Conservation (phyloP, 371 early-diverging fungal species). For the Homolaphlyctis polyrhiza region DNA sequence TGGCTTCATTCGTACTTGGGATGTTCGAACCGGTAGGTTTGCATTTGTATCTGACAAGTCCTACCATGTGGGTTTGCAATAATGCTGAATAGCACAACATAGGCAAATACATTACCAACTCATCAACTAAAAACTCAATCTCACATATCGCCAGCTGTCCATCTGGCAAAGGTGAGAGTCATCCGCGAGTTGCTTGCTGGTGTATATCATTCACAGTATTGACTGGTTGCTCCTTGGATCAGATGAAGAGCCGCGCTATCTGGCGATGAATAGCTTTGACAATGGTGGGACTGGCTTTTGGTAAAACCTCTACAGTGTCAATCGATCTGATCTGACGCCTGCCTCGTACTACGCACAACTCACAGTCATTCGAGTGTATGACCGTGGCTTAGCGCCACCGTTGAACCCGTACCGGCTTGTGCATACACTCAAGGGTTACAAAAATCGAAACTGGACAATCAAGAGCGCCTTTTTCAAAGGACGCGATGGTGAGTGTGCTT, state of each 20-base stretch:
- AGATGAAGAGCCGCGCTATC: constrained; percentile 73
- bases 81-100: neutral
- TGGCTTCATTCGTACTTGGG: constrained; percentile 81
- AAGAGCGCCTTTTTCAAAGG: constrained; percentile 72
- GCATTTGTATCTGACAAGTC: neutral
- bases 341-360: too few relatives aligned
- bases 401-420: constrained; percentile 57
- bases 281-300: constrained; percentile 54
- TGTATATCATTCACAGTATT: too few relatives aligned
- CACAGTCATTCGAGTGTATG: constrained; percentile 81
- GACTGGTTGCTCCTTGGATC: constrained; percentile 34
- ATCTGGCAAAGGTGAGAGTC: neutral
- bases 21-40: constrained; percentile 60
- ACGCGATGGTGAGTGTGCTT: constrained; percentile 54
- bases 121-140: constrained; percentile 67
- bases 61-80: neutral
- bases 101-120: constrained; percentile 63
- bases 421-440: constrained; percentile 75
- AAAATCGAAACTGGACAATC: constrained; percentile 88
- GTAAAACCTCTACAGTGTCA: neutral
- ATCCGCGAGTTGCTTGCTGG: too few relatives aligned
- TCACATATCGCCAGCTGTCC: constrained; percentile 66
- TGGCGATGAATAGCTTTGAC: constrained; percentile 84
- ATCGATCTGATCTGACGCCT: too few relatives aligned
- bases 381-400: constrained; percentile 74